Evolutionary conservation across 1,284 basidiomycete species (phyloP), one percentile per base, ranked within the genome.

Genomic region (Papiliotrema fonsecae): DNA sequence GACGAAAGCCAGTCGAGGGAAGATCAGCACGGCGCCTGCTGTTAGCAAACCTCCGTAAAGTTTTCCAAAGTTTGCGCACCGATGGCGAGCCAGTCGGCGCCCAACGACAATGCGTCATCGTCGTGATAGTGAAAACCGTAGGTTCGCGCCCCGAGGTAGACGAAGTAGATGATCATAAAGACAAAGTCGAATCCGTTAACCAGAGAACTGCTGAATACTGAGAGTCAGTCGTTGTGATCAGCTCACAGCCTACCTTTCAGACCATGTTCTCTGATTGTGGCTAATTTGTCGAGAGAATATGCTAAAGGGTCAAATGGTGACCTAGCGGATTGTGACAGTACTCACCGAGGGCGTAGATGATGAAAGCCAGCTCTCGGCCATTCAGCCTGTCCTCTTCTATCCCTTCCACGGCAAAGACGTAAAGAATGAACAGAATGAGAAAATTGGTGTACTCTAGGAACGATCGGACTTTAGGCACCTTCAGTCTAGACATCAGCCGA

Each of bases 221-320:
- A 26, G n/a, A 10, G 25, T 25, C 30, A 18, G 3, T 2, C 13
- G 36, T 25, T 16, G 46, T n/a, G 21, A 28, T 3, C n/a, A 30
- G 1, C 16, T 16, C 27, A 22, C 18, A 6, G 39, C 19, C 39
- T 38, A 70, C 72, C 72, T 79, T 81, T 83, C 45, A 94, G 81
- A 1, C 92, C 91, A 64, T 92, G 91, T 68, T 96, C 92, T 66
- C 94, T 87, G 82, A 94, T 88, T 3, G 90, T 85, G 9, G 92
- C 92, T 13, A 92, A 76, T 67, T 93, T 94, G 69, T 97, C 92
- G 4, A 97, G 76, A 0, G 87, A 83, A 69, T 96, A 96, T 0
- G 91, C 78, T 72, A 52, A n/a, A n/a, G n/a, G n/a, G n/a, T n/a
- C n/a, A n/a, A n/a, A n/a, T n/a, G n/a, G n/a, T n/a, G n/a, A n/a